Evolutionary conservation across 1,284 basidiomycete species (phyloP).

Genomic region (Violaceomyces palustris): DNA sequence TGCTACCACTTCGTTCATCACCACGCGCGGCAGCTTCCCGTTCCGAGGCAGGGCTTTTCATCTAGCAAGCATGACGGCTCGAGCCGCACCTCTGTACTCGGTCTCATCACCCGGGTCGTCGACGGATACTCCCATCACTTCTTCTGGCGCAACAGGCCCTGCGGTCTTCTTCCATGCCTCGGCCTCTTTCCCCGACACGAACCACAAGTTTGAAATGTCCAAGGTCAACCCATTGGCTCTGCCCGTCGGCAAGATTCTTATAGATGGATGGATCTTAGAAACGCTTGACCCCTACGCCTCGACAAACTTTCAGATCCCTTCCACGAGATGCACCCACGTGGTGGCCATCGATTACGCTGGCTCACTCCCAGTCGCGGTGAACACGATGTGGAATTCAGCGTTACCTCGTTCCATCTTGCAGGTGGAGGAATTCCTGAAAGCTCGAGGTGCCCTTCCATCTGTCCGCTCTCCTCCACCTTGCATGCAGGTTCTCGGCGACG

Average conservation of each 20-base stretch:
- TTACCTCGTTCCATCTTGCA: conserved; percentile 46
- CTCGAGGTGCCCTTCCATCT: conserved; percentile 43
- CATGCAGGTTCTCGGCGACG: conserved; percentile 45
- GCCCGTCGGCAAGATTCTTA: conserved; percentile 73
- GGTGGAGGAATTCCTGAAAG: conserved; percentile 51
- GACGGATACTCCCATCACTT: no score
- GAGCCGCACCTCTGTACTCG: conserved; percentile 15
- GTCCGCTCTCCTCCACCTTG: conserved; percentile 38
- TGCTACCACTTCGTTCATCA: conserved; percentile 57
- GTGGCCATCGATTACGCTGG: conserved; percentile 85
- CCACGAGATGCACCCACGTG: conserved; percentile 81
- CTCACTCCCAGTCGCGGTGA: conserved; percentile 77
- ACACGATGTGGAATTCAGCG: conserved; percentile 74
- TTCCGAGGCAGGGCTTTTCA: conserved; percentile 86
- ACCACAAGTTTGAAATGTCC: conserved; percentile 66
- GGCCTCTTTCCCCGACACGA: conserved; percentile 62
- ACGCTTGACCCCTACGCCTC: conserved; percentile 94
- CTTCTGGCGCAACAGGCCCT: conserved; percentile 61
- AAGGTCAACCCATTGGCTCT: conserved; percentile 69
- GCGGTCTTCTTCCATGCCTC: conserved; percentile 54
- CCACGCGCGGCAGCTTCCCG: conserved; percentile 71
- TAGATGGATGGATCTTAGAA: conserved; percentile 95
- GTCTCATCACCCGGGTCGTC: conserved; percentile 2
- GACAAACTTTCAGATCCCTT: conserved; percentile 91
- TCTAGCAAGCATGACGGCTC: conserved; percentile 69